Conservation (phyloP, 2,329 filamentous ascomycete genomes). For the Phaeosphaeria sp. region DNA sequence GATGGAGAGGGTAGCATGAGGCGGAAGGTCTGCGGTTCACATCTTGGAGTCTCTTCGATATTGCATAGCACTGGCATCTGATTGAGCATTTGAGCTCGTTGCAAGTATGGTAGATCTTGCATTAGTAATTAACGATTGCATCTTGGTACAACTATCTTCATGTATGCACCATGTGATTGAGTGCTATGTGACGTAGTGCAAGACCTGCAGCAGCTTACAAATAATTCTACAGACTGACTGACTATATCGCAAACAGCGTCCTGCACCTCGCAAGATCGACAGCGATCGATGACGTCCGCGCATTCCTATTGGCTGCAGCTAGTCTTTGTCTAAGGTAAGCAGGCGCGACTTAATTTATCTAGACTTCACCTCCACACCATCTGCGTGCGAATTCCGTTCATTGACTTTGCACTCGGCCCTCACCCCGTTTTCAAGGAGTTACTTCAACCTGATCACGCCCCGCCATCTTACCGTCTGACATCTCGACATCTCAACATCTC, state of each 20-base stretch:
- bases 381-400: too few species aligned
- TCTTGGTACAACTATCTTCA: too few species aligned
- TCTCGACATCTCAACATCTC: background rate
- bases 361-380: background rate
- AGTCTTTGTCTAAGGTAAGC: background rate
- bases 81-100: background rate
- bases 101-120: background rate
- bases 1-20: too few species aligned
- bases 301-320: background rate
- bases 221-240: too few species aligned
- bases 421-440: too few species aligned
- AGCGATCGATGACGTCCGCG: background rate
- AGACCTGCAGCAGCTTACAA: too few species aligned
- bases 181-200: too few species aligned
- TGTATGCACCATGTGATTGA: too few species aligned
- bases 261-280: constrained; percentile 1
- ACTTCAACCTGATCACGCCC: too few species aligned
- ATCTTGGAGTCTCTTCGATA: background rate
- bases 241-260: too few species aligned
- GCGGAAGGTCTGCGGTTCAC: background rate
- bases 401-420: too few species aligned
- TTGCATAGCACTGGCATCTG: constrained; percentile 1
- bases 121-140: background rate
- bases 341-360: background rate
- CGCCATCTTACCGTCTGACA: too few species aligned